These are phyloP conservation scores for Monosporascus ibericus DNA, from an alignment of 2,329 filamentous ascomycete species.

Conservation along the genomic window DNA sequence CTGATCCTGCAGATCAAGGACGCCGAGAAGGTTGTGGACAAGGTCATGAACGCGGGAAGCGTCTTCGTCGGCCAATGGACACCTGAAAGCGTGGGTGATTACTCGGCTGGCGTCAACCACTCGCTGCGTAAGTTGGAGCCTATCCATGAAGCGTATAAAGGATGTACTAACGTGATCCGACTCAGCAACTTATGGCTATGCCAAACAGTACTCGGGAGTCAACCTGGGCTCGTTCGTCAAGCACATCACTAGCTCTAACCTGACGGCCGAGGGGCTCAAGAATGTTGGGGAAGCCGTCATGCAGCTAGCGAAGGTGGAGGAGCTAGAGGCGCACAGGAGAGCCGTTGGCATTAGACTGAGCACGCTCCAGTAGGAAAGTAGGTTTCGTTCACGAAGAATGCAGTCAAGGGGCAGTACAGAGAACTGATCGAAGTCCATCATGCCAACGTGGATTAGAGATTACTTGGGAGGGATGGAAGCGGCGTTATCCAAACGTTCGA, in stretches of 20 bases:
- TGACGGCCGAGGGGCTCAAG: conserved; percentile 76
- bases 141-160: too few species aligned
- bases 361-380: conserved; percentile 35
- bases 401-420: too few species aligned
- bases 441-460: too few species aligned
- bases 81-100: conserved; percentile 94
- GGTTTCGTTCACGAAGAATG: too few species aligned
- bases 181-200: conserved; percentile 90
- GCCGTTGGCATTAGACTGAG: conserved; percentile 81
- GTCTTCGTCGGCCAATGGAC: conserved; percentile 97
- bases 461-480: too few species aligned
- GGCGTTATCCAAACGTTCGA: too few species aligned
- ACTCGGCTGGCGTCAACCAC: conserved; percentile 97
- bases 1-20: conserved; percentile 84
- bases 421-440: too few species aligned
- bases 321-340: conserved; percentile 86
- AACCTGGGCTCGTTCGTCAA: conserved; percentile 95
- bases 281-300: conserved; percentile 89
- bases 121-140: conserved; percentile 70
- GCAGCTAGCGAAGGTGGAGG: conserved; percentile 90
- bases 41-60: conserved; percentile 89
- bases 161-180: conserved; percentile 3
- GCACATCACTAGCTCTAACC: conserved; percentile 91
- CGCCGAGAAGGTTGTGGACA: conserved; percentile 65
- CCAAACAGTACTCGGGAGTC: conserved; percentile 96